Conservation (phyloP, 805 yeast species). For the Vanderwaltozyma polyspora region DNA sequence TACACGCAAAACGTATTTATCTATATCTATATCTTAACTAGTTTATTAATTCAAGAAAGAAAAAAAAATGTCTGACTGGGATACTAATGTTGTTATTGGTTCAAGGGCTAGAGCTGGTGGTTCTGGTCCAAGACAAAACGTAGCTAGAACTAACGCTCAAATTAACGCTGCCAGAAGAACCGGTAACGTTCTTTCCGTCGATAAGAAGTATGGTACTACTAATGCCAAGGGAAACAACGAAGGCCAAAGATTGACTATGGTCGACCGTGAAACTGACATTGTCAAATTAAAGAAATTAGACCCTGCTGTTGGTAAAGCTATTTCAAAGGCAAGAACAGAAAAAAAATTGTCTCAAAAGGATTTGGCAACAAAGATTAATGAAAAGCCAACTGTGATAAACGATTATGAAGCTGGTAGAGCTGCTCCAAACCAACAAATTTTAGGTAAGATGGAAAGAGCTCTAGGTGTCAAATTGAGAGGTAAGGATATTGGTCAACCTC, state of each 20-base stretch:
- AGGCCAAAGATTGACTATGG: conserved; percentile 88
- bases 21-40: no score
- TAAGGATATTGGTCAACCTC: conserved; percentile 85
- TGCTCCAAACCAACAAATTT: conserved; percentile 87
- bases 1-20: no score
- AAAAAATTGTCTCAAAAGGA: conserved; percentile 90
- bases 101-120: conserved; percentile 80
- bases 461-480: conserved; percentile 94
- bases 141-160: conserved; percentile 66
- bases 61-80: conserved; percentile 67
- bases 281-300: conserved; percentile 87
- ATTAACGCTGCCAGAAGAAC: conserved; percentile 90
- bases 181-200: conserved; percentile 82
- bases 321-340: conserved; percentile 74
- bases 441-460: conserved; percentile 86
- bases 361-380: conserved; percentile 88
- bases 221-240: conserved; percentile 64
- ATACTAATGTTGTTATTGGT: conserved; percentile 79
- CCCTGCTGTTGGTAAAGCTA: conserved; percentile 74
- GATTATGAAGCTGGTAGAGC: conserved; percentile 97
- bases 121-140: conserved; percentile 76
- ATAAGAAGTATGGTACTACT: conserved; percentile 74
- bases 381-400: conserved; percentile 88
- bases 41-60: background rate
- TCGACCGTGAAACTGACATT: conserved; percentile 88